Evolutionary conservation across 805 yeast species (phyloP).

Genomic region (Wickerhamomyces pijperi): DNA sequence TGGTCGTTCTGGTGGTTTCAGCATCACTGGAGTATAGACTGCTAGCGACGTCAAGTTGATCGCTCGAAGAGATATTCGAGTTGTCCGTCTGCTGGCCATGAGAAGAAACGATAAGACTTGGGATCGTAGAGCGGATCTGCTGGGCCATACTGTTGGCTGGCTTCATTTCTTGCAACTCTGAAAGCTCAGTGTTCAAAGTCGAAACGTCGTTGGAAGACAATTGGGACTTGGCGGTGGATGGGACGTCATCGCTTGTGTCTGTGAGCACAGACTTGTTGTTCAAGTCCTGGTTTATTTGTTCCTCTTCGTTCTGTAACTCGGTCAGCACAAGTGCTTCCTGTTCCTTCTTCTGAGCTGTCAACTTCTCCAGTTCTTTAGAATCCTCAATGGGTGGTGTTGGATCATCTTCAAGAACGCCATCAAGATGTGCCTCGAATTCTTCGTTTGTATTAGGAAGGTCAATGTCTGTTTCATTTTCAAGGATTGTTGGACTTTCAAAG

Average conservation of each 20-base stretch:
- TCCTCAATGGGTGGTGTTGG: background rate
- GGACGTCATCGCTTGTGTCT: conserved; percentile 8
- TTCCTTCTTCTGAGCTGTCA: background rate
- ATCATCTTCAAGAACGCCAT: background rate
- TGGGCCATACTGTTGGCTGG: conserved; percentile 28
- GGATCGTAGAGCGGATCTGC: conserved; percentile 31
- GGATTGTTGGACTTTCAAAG: background rate
- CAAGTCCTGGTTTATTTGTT: background rate
- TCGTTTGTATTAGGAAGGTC: background rate
- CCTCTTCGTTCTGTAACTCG: background rate
- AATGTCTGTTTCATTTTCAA: background rate
- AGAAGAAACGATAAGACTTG: conserved; percentile 11
- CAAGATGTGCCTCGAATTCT: background rate
- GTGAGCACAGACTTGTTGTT: background rate
- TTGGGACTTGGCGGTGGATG: conserved; percentile 17
- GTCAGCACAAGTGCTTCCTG: background rate
- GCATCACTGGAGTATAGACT: conserved; percentile 8
- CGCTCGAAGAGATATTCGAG: conserved; percentile 1
- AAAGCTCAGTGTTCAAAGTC: conserved; percentile 12
- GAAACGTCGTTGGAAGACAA: conserved; percentile 12
- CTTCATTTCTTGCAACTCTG: conserved; percentile 7
- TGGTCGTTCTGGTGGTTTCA: background rate
- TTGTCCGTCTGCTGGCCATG: background rate
- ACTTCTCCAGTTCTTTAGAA: background rate
- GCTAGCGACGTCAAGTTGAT: conserved; percentile 2